phyloP scores from a whole-genome alignment of 164 flowering plant species.

The Sextonia rubra region DNA sequence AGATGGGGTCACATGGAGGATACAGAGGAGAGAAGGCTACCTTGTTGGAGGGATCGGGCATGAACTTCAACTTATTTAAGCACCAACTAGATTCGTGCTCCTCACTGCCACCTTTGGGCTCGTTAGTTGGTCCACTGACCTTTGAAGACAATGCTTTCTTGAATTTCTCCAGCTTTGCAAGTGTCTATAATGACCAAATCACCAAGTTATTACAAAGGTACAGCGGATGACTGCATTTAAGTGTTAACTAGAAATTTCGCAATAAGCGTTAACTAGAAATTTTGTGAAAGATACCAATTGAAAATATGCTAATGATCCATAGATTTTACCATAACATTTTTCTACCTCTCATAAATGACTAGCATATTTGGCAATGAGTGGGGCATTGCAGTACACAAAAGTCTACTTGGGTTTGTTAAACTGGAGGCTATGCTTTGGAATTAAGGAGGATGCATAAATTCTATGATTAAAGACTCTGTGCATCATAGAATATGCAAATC shows the following conservation, averaged over 20 bases:
- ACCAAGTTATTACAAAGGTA: neutral
- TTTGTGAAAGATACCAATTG: too few species aligned
- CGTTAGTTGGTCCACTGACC: slow-evolving; percentile 20
- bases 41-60: slow-evolving; percentile 51
- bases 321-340: too few species aligned
- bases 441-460: too few species aligned
- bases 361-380: too few species aligned
- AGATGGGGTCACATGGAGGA: neutral
- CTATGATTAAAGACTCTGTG: too few species aligned
- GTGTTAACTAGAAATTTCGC: neutral
- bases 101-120: slow-evolving; percentile 24
- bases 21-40: slow-evolving; percentile 23
- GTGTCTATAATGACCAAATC: slow-evolving; percentile 35
- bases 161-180: slow-evolving; percentile 73
- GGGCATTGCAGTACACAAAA: too few species aligned
- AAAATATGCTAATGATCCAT: too few species aligned
- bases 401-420: too few species aligned
- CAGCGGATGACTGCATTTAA: neutral
- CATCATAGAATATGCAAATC: too few species aligned
- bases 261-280: neutral
- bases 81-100: slow-evolving; percentile 66
- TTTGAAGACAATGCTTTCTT: slow-evolving; percentile 36
- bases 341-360: too few species aligned
- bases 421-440: too few species aligned
- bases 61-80: slow-evolving; percentile 40